Conservation (phyloP, 768 basidiomycete species). For the Boletellus sp. region DNA sequence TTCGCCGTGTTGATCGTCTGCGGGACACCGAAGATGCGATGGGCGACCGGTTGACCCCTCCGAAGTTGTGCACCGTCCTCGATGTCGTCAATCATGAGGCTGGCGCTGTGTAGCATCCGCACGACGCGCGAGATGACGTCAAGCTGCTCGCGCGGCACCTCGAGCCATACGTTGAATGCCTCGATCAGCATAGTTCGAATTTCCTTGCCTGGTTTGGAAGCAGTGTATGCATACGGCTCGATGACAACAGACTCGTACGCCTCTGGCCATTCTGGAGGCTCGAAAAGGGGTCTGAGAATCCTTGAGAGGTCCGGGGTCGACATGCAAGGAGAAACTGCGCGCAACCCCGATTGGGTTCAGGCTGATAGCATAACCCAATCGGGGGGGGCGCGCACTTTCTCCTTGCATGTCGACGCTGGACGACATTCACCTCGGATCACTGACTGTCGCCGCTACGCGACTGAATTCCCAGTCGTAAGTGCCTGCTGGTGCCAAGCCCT, state of each 20-base stretch:
- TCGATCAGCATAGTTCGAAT: slow-evolving; percentile 83
- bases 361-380: too few relatives aligned
- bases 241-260: slow-evolving; percentile 43
- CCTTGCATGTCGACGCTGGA: slow-evolving; percentile 1
- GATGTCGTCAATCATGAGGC: slow-evolving; percentile 93
- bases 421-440: too few relatives aligned
- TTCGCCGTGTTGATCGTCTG: slow-evolving; percentile 98
- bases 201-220: slow-evolving; percentile 87
- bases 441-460: too few relatives aligned
- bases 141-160: slow-evolving; percentile 72
- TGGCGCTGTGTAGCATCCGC: slow-evolving; percentile 92
- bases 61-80: slow-evolving; percentile 88
- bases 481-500: too few relatives aligned
- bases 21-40: slow-evolving; percentile 94
- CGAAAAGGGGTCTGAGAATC: slow-evolving; percentile 19
- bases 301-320: slow-evolving; percentile 11
- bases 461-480: too few relatives aligned
- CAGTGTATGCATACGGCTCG: slow-evolving; percentile 86
- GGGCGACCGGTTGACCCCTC: slow-evolving; percentile 81
- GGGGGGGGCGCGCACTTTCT: neutral
- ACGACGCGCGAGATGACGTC: slow-evolving; percentile 75
- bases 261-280: slow-evolving; percentile 35
- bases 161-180: slow-evolving; percentile 91
- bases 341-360: too few relatives aligned
- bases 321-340: neutral